Conservation (phyloP, 225 moss, liverwort and hornwort genomes). For the Lunularia cruciata region DNA sequence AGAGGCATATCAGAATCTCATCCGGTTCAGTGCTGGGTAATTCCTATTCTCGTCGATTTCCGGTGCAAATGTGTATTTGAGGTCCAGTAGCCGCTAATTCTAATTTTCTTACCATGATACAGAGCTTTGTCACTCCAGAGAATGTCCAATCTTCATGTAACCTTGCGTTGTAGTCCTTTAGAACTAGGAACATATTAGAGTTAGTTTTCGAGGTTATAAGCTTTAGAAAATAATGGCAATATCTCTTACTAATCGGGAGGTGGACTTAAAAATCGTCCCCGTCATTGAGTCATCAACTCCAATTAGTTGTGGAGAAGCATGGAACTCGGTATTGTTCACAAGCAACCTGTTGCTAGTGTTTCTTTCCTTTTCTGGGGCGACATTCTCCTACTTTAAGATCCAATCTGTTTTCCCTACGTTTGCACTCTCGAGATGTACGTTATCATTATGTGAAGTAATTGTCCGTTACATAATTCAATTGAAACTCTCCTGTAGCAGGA, state of each 20-base stretch:
- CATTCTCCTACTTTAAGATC: not conserved
- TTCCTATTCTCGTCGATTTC: no score
- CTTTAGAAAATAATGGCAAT: not conserved
- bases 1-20: no score
- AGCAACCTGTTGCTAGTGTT: not conserved
- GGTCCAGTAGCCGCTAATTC: no score
- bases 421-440: not conserved
- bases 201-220: not conserved
- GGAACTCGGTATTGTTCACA: slow-evolving; percentile 12
- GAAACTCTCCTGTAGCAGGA: no score
- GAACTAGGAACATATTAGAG: not conserved
- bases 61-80: no score
- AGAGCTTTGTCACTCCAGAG: no score
- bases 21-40: no score
- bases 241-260: not conserved
- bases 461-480: no score
- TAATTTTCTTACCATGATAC: no score
- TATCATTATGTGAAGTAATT: no score
- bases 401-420: not conserved
- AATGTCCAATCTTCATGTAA: no score
- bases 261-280: not conserved
- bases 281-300: not conserved
- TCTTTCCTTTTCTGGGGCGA: not conserved
- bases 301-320: not conserved
- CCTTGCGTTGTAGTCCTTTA: no score